A percentile compares a stretch with the other conserved stretches of the same genome.
Conservation (phyloP, 2,329 filamentous ascomycete genomes). For the Diaporthe caulivora region DNA sequence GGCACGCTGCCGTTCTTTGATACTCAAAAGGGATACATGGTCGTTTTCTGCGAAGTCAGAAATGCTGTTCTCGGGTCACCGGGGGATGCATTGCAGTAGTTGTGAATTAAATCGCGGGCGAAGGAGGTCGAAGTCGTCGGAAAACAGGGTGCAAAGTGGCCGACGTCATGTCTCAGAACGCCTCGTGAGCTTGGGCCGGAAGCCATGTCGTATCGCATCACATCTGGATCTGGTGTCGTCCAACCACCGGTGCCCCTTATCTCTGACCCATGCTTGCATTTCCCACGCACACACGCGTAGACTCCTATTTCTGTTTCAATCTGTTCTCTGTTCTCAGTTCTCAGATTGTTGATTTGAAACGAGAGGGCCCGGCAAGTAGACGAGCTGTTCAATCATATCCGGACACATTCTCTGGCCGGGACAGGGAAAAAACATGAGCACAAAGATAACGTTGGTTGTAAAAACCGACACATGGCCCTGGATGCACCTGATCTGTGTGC, state of each 20-base stretch:
- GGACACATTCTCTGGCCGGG: background rate
- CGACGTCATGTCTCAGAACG: slow-evolving; percentile 34
- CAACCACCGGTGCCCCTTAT: background rate
- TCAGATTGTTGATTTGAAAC: background rate
- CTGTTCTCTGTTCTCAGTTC: background rate
- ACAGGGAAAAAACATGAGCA: background rate
- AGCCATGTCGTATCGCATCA: slow-evolving; percentile 5
- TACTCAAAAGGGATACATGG: background rate
- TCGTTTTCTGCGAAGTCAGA: background rate
- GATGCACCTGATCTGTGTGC: background rate
- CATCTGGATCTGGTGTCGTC: slow-evolving; percentile 5
- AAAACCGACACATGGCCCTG: background rate
- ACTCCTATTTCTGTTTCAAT: background rate
- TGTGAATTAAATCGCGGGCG: slow-evolving; percentile 3
- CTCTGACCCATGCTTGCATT: background rate
- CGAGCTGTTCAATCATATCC: background rate
- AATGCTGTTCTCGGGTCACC: background rate
- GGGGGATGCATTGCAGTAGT: too few relatives aligned
- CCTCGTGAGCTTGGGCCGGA: background rate
- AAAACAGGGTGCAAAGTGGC: slow-evolving; percentile 7
- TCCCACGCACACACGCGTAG: background rate
- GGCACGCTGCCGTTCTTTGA: slow-evolving; percentile 9
- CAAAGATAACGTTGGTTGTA: too few relatives aligned
- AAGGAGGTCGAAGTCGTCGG: slow-evolving; percentile 20
- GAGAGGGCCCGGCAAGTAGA: background rate